These are phyloP conservation scores for Leishmania mexicana DNA, from an alignment of 208 protist genomes.

Conservation along the genomic window DNA sequence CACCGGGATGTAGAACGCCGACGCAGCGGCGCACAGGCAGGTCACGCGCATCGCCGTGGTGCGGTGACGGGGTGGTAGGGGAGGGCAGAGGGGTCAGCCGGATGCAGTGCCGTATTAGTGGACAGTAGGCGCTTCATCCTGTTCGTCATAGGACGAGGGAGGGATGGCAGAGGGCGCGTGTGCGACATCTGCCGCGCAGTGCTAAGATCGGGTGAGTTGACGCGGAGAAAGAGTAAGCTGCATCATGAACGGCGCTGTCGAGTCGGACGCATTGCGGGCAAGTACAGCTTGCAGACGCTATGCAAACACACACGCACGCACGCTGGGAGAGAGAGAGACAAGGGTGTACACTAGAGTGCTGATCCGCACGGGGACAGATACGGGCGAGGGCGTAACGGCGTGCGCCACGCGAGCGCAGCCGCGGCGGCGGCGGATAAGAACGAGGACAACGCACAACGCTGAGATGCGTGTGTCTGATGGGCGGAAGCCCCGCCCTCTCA, in stretches of 20 bases:
- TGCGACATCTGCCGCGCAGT: neutral
- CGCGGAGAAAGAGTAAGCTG: neutral
- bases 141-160: too few species aligned
- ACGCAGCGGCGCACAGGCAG: slow-evolving; percentile 38
- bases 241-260: neutral
- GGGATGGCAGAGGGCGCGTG: neutral
- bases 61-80: too few species aligned
- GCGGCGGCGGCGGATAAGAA: too few species aligned
- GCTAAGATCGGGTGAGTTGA: neutral
- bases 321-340: neutral
- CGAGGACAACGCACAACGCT: neutral
- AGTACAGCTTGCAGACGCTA: neutral
- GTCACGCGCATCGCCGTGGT: slow-evolving; percentile 38
- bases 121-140: neutral
- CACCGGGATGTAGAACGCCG: slow-evolving; percentile 62
- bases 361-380: neutral
- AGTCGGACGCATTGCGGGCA: neutral
- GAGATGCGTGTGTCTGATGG: neutral
- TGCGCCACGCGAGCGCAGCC: neutral
- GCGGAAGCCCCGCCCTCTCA: neutral
- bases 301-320: neutral
- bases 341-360: neutral
- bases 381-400: neutral
- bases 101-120: neutral
- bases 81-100: neutral